Evolutionary conservation across 176 grass and related monocot genomes (phyloP).

Genomic region (Dendrocalamus sinicus): DNA sequence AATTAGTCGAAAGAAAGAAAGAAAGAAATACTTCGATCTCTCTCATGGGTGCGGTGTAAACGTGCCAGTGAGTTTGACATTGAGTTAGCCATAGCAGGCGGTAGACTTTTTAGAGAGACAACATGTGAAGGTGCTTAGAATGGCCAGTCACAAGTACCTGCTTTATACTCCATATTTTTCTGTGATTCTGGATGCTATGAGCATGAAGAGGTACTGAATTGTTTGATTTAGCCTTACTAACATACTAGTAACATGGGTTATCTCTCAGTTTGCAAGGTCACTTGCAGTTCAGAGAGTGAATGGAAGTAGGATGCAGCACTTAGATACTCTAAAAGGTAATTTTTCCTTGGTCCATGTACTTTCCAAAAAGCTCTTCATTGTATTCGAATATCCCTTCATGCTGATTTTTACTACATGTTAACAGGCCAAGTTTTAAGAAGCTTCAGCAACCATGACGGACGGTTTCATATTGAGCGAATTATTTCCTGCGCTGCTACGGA

Average conservation of each 20-base stretch:
- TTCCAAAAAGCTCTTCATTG: not conserved
- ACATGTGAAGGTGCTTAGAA: not conserved
- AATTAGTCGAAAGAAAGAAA: not conserved
- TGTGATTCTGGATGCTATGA: slow-evolving; percentile 1
- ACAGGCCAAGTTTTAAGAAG: slow-evolving; percentile 43
- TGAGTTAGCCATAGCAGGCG: not conserved
- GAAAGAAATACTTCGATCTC: not conserved
- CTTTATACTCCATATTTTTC: not conserved
- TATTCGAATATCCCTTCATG: not conserved
- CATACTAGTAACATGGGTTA: slow-evolving; percentile 5
- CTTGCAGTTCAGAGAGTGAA: slow-evolving; percentile 33
- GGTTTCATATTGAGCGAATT: slow-evolving; percentile 35
- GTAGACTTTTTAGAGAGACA: not conserved
- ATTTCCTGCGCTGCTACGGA: slow-evolving; percentile 54
- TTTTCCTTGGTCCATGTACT: slow-evolving; percentile 14
- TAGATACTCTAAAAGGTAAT: slow-evolving; percentile 25
- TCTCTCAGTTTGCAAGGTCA: slow-evolving; percentile 49
- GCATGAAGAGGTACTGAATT: not conserved
- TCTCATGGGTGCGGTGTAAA: not conserved
- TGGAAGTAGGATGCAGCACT: slow-evolving; percentile 6
- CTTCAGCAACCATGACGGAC: slow-evolving; percentile 28
- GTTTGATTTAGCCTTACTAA: not conserved
- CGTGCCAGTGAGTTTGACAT: not conserved
- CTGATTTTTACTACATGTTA: slow-evolving; percentile 1
- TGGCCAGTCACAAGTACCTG: not conserved